phyloP scores from a whole-genome alignment of 2,329 filamentous ascomycete genomes.

The Samsoniella hepiali region DNA sequence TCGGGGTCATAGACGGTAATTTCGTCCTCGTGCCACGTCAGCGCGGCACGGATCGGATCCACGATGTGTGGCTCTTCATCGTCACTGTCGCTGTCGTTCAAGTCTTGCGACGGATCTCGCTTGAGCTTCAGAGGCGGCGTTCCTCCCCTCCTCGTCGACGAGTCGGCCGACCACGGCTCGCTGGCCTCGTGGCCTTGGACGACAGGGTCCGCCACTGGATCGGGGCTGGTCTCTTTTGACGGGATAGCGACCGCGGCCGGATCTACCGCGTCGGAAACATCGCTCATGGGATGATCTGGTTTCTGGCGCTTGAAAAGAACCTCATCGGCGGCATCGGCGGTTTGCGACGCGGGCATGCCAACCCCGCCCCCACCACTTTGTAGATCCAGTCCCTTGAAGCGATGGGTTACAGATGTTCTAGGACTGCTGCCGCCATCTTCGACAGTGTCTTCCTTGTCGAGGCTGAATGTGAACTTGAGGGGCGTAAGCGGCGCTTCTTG shows the following conservation, averaged over 20 bases:
- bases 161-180: conserved; percentile 11
- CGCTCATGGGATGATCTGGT: conserved; percentile 32
- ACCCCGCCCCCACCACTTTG: conserved; percentile 46
- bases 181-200: background rate
- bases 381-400: conserved; percentile 50
- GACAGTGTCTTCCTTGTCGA: conserved; percentile 27
- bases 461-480: conserved; percentile 47
- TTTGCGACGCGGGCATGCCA: conserved; percentile 17
- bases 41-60: conserved; percentile 54
- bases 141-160: conserved; percentile 32
- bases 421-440: conserved; percentile 52
- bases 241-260: background rate
- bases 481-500: conserved; percentile 34
- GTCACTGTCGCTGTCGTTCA: conserved; percentile 22
- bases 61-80: conserved; percentile 37
- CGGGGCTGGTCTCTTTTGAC: background rate
- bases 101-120: conserved; percentile 21
- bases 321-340: conserved; percentile 29
- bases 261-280: conserved; percentile 21
- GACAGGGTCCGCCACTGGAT: background rate
- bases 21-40: conserved; percentile 67
- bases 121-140: conserved; percentile 38
- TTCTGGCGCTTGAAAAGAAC: conserved; percentile 38
- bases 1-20: conserved; percentile 64
- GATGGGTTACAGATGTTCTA: conserved; percentile 49